A percentile compares a stretch with the other conserved stretches of the same genome.
These are phyloP conservation scores for Ogataea glucozyma DNA, from an alignment of 805 yeast genomes.

Conservation along the genomic window DNA sequence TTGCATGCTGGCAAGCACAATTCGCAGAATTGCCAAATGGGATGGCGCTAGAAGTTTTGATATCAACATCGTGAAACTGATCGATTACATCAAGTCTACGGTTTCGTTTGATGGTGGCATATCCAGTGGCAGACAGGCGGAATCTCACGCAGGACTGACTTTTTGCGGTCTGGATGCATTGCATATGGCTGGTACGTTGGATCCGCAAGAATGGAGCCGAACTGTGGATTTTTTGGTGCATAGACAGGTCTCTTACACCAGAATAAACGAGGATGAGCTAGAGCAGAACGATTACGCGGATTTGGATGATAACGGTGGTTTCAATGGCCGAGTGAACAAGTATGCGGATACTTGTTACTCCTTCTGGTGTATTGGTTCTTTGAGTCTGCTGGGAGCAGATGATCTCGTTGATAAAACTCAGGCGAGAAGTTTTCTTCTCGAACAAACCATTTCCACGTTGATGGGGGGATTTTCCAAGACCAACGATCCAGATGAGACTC, in stretches of 20 bases:
- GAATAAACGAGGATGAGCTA: conserved; percentile 31
- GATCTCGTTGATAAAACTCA: conserved; percentile 38
- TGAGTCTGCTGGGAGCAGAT: conserved; percentile 41
- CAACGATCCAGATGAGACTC: conserved; percentile 49
- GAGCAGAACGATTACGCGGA: conserved; percentile 38
- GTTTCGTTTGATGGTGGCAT: conserved; percentile 69
- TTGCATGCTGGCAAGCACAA: conserved; percentile 70
- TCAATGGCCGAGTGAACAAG: conserved; percentile 86
- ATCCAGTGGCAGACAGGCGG: conserved; percentile 49
- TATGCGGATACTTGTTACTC: conserved; percentile 84
- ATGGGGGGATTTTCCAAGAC: conserved; percentile 80
- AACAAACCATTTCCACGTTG: conserved; percentile 56
- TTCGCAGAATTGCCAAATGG: conserved; percentile 49
- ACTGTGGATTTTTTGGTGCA: conserved; percentile 63
- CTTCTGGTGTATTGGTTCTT: conserved; percentile 75
- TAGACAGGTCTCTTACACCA: conserved; percentile 54
- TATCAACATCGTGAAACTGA: conserved; percentile 45
- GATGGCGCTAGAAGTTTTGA: conserved; percentile 32
- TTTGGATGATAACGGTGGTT: conserved; percentile 65
- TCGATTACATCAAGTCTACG: conserved; percentile 38
- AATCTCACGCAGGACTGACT: conserved; percentile 85
- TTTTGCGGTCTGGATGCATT: conserved; percentile 78
- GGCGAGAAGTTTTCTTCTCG: conserved; percentile 47
- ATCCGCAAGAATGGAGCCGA: conserved; percentile 31
- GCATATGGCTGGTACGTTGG: conserved; percentile 38